Evolutionary conservation across 2,329 filamentous ascomycete species (phyloP), one percentile per base, ranked within the genome.

Genomic region (Xylariaceae sp.): DNA sequence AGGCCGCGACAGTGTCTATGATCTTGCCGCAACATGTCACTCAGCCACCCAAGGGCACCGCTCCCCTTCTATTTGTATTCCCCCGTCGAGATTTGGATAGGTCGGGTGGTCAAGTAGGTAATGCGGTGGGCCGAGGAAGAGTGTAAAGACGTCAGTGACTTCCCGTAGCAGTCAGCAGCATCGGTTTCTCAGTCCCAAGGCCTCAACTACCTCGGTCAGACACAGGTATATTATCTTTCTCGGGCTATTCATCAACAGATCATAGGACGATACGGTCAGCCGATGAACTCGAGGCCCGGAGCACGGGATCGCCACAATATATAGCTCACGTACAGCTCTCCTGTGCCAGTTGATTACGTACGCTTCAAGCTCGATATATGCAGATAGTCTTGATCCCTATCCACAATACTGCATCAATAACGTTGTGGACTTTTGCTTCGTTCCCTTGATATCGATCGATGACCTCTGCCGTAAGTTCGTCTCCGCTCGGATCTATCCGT

Each of bases 391-490:
- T 43, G 56, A 21, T 57, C 53, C 22, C 51, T 56, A 49, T 50
- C 53, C 22, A 49, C 52, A 42, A 53, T 61, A 39, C 54, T 58
- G 32, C 59, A 53, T 30, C 55, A 57, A 37, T 55, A 52, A 12
- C 53, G 57, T 19, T 42, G 54, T 19, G 63, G 63, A 45, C 63
- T 67, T 47, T 56, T 59, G 49, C 62, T 65, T 50, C 63, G 56
- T 12, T 64, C 64, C 37, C 60, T 61, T 19, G 63, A 64, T 34
- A 58, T 61, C 16, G 63, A 55, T 47, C 61, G 57, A 39, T 57
- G 54, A 29, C 49, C 37, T 29, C 64, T 62, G 40, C 53, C 61
- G 13, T 36, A 51, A 50, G 55, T 56, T 29, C 54, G 54, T 41
- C 54, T 62, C 22, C 58, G 56, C 26, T 63, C 56, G 9, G 43